Conservation (phyloP, 768 basidiomycete species). For the Collybiopsis confluens region DNA sequence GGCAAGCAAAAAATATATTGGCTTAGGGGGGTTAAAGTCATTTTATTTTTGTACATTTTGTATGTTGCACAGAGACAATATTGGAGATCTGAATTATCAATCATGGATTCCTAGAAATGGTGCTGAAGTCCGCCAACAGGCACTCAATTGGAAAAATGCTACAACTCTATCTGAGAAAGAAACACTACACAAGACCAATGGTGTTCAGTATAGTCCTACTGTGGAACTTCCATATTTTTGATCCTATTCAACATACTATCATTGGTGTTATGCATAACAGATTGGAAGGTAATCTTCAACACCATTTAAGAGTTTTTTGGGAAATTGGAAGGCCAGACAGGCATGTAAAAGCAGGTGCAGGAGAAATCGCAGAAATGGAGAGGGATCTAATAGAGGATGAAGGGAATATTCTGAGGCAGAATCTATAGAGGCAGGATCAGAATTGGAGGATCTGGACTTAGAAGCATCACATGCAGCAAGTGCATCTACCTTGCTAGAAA, state of each 20-base stretch:
- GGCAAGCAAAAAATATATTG: conserved; percentile 18
- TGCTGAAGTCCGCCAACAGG: conserved; percentile 17
- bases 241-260: conserved; percentile 22
- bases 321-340: conserved; percentile 17
- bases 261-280: conserved; percentile 28
- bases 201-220: conserved; percentile 24
- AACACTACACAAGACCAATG: conserved; percentile 11
- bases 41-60: conserved; percentile 22
- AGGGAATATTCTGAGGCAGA: conserved; percentile 17
- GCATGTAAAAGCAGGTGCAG: background rate
- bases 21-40: conserved; percentile 14
- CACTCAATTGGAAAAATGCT: conserved; percentile 13
- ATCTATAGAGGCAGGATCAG: background rate
- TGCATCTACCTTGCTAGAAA: background rate
- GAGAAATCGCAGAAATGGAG: conserved; percentile 4
- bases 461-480: background rate
- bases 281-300: conserved; percentile 20
- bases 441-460: background rate
- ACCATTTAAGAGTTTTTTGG: conserved; percentile 18
- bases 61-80: conserved; percentile 5
- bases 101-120: conserved; percentile 12
- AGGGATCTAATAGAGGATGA: background rate
- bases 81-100: conserved; percentile 16
- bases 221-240: conserved; percentile 23
- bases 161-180: conserved; percentile 12